Percentiles rank a stretch among this genome's conserved stretches.
These are phyloP conservation scores for Lipomyces spencermartinsiae DNA, from an alignment of 805 yeast genomes.

Conservation along the genomic window DNA sequence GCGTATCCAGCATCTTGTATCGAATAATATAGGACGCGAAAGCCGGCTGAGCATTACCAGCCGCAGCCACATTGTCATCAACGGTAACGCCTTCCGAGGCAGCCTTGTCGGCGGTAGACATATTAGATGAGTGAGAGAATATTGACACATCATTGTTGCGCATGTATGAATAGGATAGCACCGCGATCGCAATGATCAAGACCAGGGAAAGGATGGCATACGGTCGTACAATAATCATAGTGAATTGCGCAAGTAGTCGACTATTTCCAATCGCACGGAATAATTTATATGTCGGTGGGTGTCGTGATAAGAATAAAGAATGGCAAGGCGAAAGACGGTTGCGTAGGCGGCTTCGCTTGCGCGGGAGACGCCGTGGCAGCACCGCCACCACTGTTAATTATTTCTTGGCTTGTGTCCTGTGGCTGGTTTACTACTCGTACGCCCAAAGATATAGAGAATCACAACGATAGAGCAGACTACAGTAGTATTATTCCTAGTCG, in stretches of 20 bases:
- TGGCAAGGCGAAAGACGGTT: neutral
- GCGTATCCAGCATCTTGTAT: constrained; percentile 34
- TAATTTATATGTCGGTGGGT: neutral
- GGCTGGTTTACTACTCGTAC: too few species aligned
- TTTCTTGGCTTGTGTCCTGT: too few species aligned
- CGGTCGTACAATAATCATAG: neutral
- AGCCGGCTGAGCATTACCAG: neutral
- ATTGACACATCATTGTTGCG: neutral
- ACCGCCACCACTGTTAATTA: too few species aligned
- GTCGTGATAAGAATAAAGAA: neutral
- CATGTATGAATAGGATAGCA: constrained; percentile 11
- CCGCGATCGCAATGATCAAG: constrained; percentile 14
- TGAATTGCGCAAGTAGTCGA: neutral
- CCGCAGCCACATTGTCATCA: neutral
- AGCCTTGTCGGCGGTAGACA: constrained; percentile 14
- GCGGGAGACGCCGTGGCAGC: too few species aligned
- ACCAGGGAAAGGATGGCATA: constrained; percentile 12
- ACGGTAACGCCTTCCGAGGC: constrained; percentile 16
- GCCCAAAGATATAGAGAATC: too few species aligned
- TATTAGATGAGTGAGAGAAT: constrained; percentile 11
- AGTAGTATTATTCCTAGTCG: too few species aligned
- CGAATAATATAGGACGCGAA: constrained; percentile 31
- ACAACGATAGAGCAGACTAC: too few species aligned
- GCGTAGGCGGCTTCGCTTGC: too few species aligned
- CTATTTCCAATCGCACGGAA: neutral